phyloP scores from a whole-genome alignment of 202 grass and related monocot species.

The Carex sylvatica region DNA sequence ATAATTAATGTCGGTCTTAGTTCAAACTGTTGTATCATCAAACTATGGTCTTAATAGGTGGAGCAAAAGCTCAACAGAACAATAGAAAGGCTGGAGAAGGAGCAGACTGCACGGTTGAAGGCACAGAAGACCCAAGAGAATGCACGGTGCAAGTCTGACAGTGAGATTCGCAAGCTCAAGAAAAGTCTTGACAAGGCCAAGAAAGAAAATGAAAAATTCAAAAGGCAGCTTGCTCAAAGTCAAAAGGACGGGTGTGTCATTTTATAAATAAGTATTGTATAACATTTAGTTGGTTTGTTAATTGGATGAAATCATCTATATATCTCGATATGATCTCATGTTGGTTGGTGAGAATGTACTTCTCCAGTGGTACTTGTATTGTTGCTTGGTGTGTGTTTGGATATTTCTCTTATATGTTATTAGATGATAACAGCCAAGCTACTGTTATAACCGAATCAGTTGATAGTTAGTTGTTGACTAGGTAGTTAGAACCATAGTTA shows the following conservation, averaged over 20 bases:
- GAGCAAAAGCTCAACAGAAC: slow-evolving; percentile 67
- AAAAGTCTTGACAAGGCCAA: slow-evolving; percentile 48
- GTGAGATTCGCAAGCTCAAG: slow-evolving; percentile 68
- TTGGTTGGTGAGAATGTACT: background rate
- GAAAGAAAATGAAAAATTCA: slow-evolving; percentile 60
- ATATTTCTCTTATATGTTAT: background rate
- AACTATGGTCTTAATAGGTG: slow-evolving; percentile 41
- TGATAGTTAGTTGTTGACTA: too few relatives aligned
- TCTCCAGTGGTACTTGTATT: background rate
- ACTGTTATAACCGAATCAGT: too few relatives aligned
- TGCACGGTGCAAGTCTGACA: slow-evolving; percentile 49
- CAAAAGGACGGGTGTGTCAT: slow-evolving; percentile 48
- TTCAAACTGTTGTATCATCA: background rate
- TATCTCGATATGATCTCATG: background rate
- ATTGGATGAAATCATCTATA: background rate
- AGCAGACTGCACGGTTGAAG: slow-evolving; percentile 61
- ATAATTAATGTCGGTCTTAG: background rate
- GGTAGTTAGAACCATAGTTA: too few relatives aligned
- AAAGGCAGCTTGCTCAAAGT: slow-evolving; percentile 33
- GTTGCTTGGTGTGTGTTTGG: background rate
- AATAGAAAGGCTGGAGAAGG: slow-evolving; percentile 65
- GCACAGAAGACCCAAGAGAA: slow-evolving; percentile 48
- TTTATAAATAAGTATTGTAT: slow-evolving; percentile 27
- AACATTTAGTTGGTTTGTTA: background rate
- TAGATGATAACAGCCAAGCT: too few relatives aligned